A percentile compares a stretch with the other conserved stretches of the same genome.
Conservation (phyloP, 495 filamentous ascomycete genomes). For the Bacidia rubella region DNA sequence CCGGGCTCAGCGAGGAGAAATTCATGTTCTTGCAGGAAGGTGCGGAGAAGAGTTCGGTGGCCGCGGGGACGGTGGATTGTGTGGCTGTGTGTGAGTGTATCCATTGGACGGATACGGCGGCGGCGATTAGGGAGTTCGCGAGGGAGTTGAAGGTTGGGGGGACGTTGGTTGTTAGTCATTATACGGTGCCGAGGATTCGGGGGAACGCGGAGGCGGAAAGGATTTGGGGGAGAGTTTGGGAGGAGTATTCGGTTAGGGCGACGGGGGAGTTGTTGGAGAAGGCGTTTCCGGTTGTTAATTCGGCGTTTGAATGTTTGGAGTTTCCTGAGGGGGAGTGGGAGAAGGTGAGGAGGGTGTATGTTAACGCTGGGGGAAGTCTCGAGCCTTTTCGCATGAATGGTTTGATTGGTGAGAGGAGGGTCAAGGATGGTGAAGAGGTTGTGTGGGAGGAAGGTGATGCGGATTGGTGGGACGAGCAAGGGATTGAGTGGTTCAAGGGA, state of each 20-base stretch:
- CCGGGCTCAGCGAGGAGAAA: conserved; percentile 11
- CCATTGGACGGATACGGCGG: conserved; percentile 12
- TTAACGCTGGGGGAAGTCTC: conserved; percentile 13
- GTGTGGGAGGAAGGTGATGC: conserved; percentile 13
- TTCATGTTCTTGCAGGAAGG: conserved; percentile 19
- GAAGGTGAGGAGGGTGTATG: conserved; percentile 13
- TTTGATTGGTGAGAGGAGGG: conserved; percentile 2
- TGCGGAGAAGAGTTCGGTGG: conserved; percentile 18
- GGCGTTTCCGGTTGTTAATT: no score
- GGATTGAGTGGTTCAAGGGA: conserved; percentile 16
- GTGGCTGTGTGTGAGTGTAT: conserved; percentile 20
- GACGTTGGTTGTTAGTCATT: no score
- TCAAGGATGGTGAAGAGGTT: conserved; percentile 12
- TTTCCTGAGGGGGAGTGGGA: conserved; percentile 18
- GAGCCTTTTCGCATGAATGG: conserved; percentile 11
- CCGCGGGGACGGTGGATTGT: conserved; percentile 15
- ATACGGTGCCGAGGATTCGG: no score
- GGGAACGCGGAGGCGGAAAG: no score
- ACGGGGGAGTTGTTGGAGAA: no score
- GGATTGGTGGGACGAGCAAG: conserved; percentile 14
- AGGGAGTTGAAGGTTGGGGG: no score
- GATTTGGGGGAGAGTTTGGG: no score
- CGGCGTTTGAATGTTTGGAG: no score
- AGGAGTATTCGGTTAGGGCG: no score
- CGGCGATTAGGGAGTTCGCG: no score